Evolutionary conservation across 371 early-diverging fungal genomes (phyloP), one percentile per base, ranked within the genome.

Genomic region (Apophysomyces ossiformis): DNA sequence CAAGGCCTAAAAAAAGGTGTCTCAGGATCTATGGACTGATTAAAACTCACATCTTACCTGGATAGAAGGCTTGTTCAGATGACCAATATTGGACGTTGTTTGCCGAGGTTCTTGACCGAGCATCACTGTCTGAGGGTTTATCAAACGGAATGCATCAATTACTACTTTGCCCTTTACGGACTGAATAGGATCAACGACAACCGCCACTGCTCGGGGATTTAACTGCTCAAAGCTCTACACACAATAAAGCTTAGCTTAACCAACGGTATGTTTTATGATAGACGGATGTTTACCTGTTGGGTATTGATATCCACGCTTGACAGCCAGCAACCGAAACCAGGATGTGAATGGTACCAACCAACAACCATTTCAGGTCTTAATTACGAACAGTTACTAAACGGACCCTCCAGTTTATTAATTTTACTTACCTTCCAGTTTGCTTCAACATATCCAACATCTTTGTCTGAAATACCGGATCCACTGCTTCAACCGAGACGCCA

Each of bases 321-420:
- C 36, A 99, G 89, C 99, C 99, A 99, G 87, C 99, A 99, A 21
- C 99, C 99, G 76, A 99, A 99, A 61, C 99, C 99, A 36, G 99
- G 99, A 83, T 99, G 99, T 61, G 99, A 98, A 86, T 99, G 99
- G 79, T 99, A 99, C 99, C 99, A 99, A 16, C 99, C 99, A 18
- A 99, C 99, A n/a, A 99, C 99, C 86, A 95, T 96, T 78, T 99
- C 99, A 16, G 96, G 95, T 73, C 99, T 95, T 26, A 69, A 13
- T 58, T 32, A 39, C 37, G 26, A 1, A 26, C 56, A 7, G 2
- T 26, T 26, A 35, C 18, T 2, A 11, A 69, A 39, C 8, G 47
- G 12, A 15, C 37, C 35, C 9, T 9, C 50, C 18, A 32, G 1
- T 58, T 18, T 1, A 39, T 2, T 37, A 4, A 18, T 26, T 12